Evolutionary conservation across 805 yeast species (phyloP).

Genomic region (Candida rishiriensis): DNA sequence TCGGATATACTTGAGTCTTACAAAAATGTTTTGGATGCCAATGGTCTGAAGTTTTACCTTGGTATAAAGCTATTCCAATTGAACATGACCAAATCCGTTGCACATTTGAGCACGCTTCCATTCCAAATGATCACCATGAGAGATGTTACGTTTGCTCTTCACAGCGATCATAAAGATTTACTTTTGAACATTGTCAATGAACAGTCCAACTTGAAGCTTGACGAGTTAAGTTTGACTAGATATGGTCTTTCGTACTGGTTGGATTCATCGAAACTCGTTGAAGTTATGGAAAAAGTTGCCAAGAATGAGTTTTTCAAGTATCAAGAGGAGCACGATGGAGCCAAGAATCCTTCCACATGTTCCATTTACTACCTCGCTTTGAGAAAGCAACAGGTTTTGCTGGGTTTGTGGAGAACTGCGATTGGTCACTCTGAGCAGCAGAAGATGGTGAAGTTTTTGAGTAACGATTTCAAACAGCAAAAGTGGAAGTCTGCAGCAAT

Average conservation of each 20-base stretch:
- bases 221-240: slow-evolving; percentile 57
- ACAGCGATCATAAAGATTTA: slow-evolving; percentile 72
- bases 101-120: neutral
- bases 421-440: slow-evolving; percentile 73
- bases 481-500: slow-evolving; percentile 88
- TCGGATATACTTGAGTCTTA: slow-evolving; percentile 45
- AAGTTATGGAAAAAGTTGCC: slow-evolving; percentile 65
- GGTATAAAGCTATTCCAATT: slow-evolving; percentile 64
- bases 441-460: slow-evolving; percentile 73
- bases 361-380: slow-evolving; percentile 76
- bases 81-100: slow-evolving; percentile 26
- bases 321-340: slow-evolving; percentile 37
- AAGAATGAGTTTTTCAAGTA: slow-evolving; percentile 53
- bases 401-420: slow-evolving; percentile 81
- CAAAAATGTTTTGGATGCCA: slow-evolving; percentile 46
- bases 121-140: slow-evolving; percentile 56
- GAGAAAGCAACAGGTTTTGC: slow-evolving; percentile 66
- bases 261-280: slow-evolving; percentile 39
- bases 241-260: slow-evolving; percentile 75
- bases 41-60: slow-evolving; percentile 67
- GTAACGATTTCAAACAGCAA: slow-evolving; percentile 66
- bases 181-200: slow-evolving; percentile 46
- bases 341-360: slow-evolving; percentile 67
- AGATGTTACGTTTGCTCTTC: slow-evolving; percentile 84
- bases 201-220: slow-evolving; percentile 39